A percentile compares a stretch with the other conserved stretches of the same genome.
Conservation (phyloP, 805 yeast genomes). For the Candida lessepsii region DNA sequence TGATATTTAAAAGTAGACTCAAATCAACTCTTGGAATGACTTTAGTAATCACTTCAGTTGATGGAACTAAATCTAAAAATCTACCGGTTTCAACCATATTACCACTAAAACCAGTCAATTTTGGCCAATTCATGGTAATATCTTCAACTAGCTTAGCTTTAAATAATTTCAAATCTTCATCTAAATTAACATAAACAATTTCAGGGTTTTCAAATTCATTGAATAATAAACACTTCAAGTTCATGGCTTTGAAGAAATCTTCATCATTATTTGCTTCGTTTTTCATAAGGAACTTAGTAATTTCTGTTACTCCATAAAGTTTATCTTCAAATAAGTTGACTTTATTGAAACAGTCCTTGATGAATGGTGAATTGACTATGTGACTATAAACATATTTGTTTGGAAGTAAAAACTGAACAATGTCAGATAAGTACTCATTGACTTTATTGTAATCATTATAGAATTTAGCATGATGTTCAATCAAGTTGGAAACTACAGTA, state of each 20-base stretch:
- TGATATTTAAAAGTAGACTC: constrained; percentile 25
- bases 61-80: not conserved
- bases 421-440: constrained; percentile 33
- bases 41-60: not conserved
- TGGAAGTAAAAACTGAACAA: constrained; percentile 20
- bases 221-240: constrained; percentile 29
- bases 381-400: constrained; percentile 3
- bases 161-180: constrained; percentile 22
- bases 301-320: constrained; percentile 28
- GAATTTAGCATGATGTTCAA: constrained; percentile 34
- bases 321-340: constrained; percentile 31
- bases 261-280: not conserved
- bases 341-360: constrained; percentile 24
- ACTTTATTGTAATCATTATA: constrained; percentile 21
- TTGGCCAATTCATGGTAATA: constrained; percentile 10
- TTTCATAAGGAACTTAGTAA: constrained; percentile 21
- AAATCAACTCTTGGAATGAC: constrained; percentile 22
- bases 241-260: constrained; percentile 14
- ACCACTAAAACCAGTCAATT: not conserved
- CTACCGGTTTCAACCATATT: constrained; percentile 6
- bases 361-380: constrained; percentile 30
- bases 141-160: constrained; percentile 17
- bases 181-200: constrained; percentile 33
- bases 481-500: constrained; percentile 30
- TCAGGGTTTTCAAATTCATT: constrained; percentile 40